phyloP scores from a whole-genome alignment of 2,329 filamentous ascomycete genomes.

The Diaporthe capsici region DNA sequence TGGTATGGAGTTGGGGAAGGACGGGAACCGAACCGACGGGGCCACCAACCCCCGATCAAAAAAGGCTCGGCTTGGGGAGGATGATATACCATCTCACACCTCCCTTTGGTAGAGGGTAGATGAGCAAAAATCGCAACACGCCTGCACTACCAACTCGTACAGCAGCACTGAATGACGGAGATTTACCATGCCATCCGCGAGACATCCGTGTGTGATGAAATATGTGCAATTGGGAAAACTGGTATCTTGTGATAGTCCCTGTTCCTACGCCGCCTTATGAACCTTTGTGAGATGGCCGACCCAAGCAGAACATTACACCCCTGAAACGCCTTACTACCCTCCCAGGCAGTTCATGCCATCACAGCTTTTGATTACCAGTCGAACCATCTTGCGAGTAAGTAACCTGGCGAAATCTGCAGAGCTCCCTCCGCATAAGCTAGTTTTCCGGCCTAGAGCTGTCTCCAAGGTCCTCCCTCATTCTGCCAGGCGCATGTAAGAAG shows the following conservation, averaged over 20 bases:
- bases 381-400: background rate
- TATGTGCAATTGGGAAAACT: background rate
- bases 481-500: background rate
- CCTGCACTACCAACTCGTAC: conserved; percentile 29
- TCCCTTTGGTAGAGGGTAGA: conserved; percentile 35
- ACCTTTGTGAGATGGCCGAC: too few species aligned
- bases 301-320: background rate
- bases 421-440: background rate
- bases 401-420: background rate
- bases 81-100: conserved; percentile 12
- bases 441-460: background rate
- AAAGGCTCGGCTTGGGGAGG: conserved; percentile 13
- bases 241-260: conserved; percentile 15
- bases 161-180: conserved; percentile 13
- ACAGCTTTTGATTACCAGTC: background rate
- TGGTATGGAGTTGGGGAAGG: conserved; percentile 60
- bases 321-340: background rate
- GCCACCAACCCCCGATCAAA: background rate
- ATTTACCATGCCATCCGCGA: background rate
- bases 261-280: background rate
- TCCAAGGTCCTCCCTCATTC: background rate
- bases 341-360: background rate
- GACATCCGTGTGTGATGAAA: background rate
- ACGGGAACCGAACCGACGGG: conserved; percentile 15
- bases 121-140: conserved; percentile 27